A percentile compares a stretch with the other conserved stretches of the same genome.
Evolutionary conservation across 805 yeast species (phyloP).

Genomic region (Yarrowia sp.): DNA sequence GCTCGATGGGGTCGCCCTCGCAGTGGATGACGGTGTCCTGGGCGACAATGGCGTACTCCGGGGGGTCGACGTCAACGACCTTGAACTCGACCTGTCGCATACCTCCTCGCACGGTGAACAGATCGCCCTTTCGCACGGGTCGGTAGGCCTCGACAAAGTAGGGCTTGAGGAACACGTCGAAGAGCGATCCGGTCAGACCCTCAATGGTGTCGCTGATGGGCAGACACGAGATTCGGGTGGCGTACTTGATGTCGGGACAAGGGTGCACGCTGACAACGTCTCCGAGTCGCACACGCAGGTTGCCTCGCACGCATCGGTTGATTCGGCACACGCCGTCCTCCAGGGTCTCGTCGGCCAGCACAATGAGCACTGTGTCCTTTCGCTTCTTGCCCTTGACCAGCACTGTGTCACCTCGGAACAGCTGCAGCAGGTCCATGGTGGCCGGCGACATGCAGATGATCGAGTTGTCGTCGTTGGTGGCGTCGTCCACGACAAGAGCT

Average conservation of each 20-base stretch:
- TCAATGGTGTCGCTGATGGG: constrained; percentile 98
- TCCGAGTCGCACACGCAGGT: constrained; percentile 89
- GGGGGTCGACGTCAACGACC: constrained; percentile 97
- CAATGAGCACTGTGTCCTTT: constrained; percentile 94
- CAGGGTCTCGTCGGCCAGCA: constrained; percentile 92
- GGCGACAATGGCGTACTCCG: constrained; percentile 95
- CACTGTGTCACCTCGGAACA: constrained; percentile 97
- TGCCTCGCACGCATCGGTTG: constrained; percentile 94
- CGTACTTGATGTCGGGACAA: constrained; percentile 97
- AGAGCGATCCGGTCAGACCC: constrained; percentile 93
- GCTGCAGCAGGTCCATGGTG: constrained; percentile 90
- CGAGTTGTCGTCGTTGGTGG: constrained; percentile 94
- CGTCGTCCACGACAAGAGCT: constrained; percentile 89
- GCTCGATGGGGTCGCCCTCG: constrained; percentile 97
- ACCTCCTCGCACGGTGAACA: constrained; percentile 95
- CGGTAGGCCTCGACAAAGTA: constrained; percentile 98
- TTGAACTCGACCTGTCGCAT: constrained; percentile 99
- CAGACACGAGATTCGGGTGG: constrained; percentile 87
- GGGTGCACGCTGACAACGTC: constrained; percentile 90
- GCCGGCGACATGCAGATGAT: constrained; percentile 91
- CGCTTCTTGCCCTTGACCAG: constrained; percentile 97
- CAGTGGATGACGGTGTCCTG: constrained; percentile 98
- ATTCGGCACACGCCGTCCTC: constrained; percentile 93
- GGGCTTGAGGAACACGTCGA: constrained; percentile 94
- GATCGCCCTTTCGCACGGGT: constrained; percentile 97